Conservation (phyloP, 768 basidiomycete species). For the Mycena filopes region DNA sequence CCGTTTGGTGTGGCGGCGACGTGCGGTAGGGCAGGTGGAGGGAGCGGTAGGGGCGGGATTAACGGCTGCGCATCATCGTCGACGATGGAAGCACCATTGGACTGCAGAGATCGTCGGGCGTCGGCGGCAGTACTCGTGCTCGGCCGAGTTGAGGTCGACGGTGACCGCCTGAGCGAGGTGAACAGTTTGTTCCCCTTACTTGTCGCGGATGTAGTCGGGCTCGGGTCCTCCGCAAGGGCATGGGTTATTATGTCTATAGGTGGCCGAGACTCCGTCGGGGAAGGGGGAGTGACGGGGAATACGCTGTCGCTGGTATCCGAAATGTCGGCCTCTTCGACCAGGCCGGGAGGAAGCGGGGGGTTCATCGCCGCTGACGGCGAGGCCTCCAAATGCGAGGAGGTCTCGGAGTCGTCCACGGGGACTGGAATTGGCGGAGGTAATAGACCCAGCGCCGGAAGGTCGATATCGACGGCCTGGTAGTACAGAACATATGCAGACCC, state of each 20-base stretch:
- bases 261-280: slow-evolving; percentile 28
- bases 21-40: slow-evolving; percentile 42
- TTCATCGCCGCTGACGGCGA: slow-evolving; percentile 37
- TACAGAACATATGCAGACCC: slow-evolving; percentile 97
- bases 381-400: slow-evolving; percentile 32
- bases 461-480: slow-evolving; percentile 93
- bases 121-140: slow-evolving; percentile 38
- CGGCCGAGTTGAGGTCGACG: slow-evolving; percentile 43
- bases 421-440: slow-evolving; percentile 45
- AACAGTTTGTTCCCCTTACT: slow-evolving; percentile 41
- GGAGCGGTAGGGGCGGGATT: slow-evolving; percentile 29
- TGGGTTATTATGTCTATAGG: slow-evolving; percentile 15
- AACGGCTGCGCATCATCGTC: slow-evolving; percentile 27
- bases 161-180: slow-evolving; percentile 45
- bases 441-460: slow-evolving; percentile 77
- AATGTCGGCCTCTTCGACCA: slow-evolving; percentile 39
- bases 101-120: slow-evolving; percentile 37
- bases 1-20: slow-evolving; percentile 26
- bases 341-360: slow-evolving; percentile 43
- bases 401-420: slow-evolving; percentile 40
- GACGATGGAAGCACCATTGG: slow-evolving; percentile 22
- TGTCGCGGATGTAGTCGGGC: slow-evolving; percentile 14
- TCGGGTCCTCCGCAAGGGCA: slow-evolving; percentile 21
- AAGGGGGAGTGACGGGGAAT: slow-evolving; percentile 39
- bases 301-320: slow-evolving; percentile 40